Percentiles rank a stretch among this genome's conserved stretches.
phyloP scores from a whole-genome alignment of 306 rosid species.

The Castanea sativa region DNA sequence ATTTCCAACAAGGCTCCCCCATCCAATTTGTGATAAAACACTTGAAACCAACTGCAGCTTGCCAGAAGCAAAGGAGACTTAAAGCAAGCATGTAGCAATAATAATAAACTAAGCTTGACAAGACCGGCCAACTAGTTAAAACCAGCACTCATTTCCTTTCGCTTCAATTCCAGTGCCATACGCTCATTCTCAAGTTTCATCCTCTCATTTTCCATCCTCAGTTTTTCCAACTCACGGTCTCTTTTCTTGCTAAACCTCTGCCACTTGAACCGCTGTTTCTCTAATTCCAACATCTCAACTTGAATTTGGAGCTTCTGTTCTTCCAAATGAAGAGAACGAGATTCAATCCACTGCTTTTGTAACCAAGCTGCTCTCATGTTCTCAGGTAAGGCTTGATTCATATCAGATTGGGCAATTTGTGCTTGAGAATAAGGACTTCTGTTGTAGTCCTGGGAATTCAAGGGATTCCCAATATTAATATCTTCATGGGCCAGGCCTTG shows the following conservation, averaged over 20 bases:
- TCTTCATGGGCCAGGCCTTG: constrained; percentile 51
- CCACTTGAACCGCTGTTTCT: constrained; percentile 81
- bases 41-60: constrained; percentile 28
- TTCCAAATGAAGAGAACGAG: constrained; percentile 66
- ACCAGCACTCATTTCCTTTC: constrained; percentile 51
- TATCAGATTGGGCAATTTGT: constrained; percentile 39
- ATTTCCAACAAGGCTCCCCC: constrained; percentile 26
- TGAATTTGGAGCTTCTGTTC: constrained; percentile 82
- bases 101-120: constrained; percentile 17
- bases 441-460: constrained; percentile 48
- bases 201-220: constrained; percentile 77
- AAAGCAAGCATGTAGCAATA: constrained; percentile 15
- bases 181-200: constrained; percentile 88
- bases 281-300: constrained; percentile 71
- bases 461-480: constrained; percentile 39
- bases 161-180: constrained; percentile 61
- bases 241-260: constrained; percentile 72
- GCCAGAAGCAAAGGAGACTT: constrained; percentile 5
- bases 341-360: constrained; percentile 74
- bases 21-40: constrained; percentile 24
- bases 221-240: constrained; percentile 77
- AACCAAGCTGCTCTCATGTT: constrained; percentile 50
- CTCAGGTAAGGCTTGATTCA: constrained; percentile 51
- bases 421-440: constrained; percentile 42
- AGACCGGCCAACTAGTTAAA: constrained; percentile 39